Base-by-base conservation (phyloP, 768 basidiomycete genomes). In the Kwoniella botswanensis region DNA sequence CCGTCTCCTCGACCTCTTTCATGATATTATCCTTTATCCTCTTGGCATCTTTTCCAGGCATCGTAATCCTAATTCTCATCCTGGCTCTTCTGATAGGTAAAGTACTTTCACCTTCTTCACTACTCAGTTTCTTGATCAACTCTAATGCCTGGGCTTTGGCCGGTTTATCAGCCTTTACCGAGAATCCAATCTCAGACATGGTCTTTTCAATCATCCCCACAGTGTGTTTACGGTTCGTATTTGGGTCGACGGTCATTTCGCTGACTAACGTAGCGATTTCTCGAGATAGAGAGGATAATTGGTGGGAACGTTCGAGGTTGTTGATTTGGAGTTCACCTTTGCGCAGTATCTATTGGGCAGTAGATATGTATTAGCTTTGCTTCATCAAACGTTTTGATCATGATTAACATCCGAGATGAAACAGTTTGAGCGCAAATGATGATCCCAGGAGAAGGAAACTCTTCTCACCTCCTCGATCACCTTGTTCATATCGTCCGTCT, bases 161-260 rank as follows among this genome's bases (percentile, higher is more conserved):
- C 22, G 88, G 91, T 86, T 98, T 98, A 73, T 90, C 90, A 56
- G 87, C 87, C 76, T 92, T 91, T 29, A 96, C 91, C 75, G 93
- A 96, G 84, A 92, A 95, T 1, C 95, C 95, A 10, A 93, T 91
- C 81, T 98, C 95, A 10, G 89, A 85, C 96, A 99, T 96, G 0
- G 94, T 94, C 84, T 97, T 98, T 81, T 99, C 97, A 73, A 99
- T 93, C 86, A 98, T 93, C 18, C 93, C 91, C 42, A 96, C 93
- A 5, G 94, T 91, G 82, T 98, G 94, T 5, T 95, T 94, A 11
- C 89, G 86, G 81, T 93, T 91, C 1, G 94, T 96, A 4, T 87
- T 85, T 1, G 97, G 97, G 79, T 98, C 95, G 24, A 98, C 95
- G 70, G 92, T 95, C 86, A 96, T 95, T 85, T 95, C 93, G 6